Base-by-base conservation (phyloP, 768 basidiomycete genomes). In the Termitomyces sp. region DNA sequence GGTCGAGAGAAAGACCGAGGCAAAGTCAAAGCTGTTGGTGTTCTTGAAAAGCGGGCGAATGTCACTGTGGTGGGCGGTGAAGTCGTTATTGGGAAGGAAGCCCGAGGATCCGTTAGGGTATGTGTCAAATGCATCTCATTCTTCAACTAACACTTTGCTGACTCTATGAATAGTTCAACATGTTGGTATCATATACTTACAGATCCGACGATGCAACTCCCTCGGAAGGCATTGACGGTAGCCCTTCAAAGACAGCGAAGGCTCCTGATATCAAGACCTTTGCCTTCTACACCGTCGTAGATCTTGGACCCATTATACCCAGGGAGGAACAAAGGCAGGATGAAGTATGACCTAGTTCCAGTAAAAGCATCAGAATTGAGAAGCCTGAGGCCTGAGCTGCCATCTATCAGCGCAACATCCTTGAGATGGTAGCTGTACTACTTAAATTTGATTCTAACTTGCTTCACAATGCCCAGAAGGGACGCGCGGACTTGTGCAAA, bases 141-240 rank as follows among this genome's bases (percentile, higher is more conserved):
- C 37, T 16, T 16, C 28, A 33, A 16, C 4, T 48, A 20, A 28
- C 45, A 24, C 51, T 24, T 39, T 64, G 15, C 53, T 54, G 16
- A 41, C 26, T 20, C 6, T n/a, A 34, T 42, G 18, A 48, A 4
- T 69, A 98, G 95, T 94, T 94, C 70, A 94, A 94, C 65, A 87
- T 98, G 84, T 81, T 94, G 60, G 88, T 99, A 1, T 85, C 92
- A 3, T 98, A 93, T 71, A 96, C 94, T 0, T 99, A 98, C 69
- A 84, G 90, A 34, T 88, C 92, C 0, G 96, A 98, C 66, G 95
- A 97, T 59, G 80, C 86, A 24, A 77, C 83, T 2, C 82, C 84
- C 15, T 81, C 84, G 1, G 86, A 87, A 53, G 81, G 83, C 59
- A 83, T 81, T 52, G 81, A 81, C 26, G 75, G 65, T 15, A 70